A percentile compares a stretch with the other conserved stretches of the same genome.
These are phyloP conservation scores for Trametes coccinea DNA, from an alignment of 768 basidiomycete genomes.

Conservation along the genomic window DNA sequence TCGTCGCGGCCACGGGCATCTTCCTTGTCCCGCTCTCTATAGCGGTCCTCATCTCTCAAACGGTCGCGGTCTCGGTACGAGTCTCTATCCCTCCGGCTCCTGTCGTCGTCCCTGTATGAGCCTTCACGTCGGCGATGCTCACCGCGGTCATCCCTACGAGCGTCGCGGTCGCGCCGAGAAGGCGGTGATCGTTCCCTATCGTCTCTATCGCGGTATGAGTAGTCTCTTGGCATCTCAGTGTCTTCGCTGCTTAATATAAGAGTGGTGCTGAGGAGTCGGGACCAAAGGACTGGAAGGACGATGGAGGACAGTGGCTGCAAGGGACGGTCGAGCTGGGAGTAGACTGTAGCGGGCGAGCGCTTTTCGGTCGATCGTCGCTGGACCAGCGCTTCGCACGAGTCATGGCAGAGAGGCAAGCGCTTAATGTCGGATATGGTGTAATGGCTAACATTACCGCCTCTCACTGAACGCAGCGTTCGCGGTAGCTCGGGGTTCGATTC, in stretches of 20 bases:
- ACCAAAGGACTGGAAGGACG: too few relatives aligned
- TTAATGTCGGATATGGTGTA: too few relatives aligned
- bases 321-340: neutral
- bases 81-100: conserved; percentile 7
- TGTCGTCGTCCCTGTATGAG: conserved; percentile 24
- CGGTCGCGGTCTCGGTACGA: conserved; percentile 38
- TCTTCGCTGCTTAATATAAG: too few relatives aligned
- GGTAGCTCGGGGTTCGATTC: conserved; percentile 45
- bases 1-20: conserved; percentile 14
- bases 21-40: conserved; percentile 37
- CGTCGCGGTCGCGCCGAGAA: conserved; percentile 9
- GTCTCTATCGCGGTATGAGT: conserved; percentile 7
- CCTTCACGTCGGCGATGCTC: conserved; percentile 28
- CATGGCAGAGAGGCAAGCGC: too few relatives aligned
- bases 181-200: conserved; percentile 5
- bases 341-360: neutral
- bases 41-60: conserved; percentile 49
- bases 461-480: conserved; percentile 16
- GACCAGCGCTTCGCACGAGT: too few relatives aligned
- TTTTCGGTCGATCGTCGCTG: too few relatives aligned
- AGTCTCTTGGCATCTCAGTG: conserved; percentile 20
- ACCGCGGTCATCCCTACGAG: conserved; percentile 18
- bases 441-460: too few relatives aligned
- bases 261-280: too few relatives aligned
- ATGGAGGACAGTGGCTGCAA: neutral